Conservation (phyloP, 805 yeast genomes). For the Saccharomycopsis sp. region DNA sequence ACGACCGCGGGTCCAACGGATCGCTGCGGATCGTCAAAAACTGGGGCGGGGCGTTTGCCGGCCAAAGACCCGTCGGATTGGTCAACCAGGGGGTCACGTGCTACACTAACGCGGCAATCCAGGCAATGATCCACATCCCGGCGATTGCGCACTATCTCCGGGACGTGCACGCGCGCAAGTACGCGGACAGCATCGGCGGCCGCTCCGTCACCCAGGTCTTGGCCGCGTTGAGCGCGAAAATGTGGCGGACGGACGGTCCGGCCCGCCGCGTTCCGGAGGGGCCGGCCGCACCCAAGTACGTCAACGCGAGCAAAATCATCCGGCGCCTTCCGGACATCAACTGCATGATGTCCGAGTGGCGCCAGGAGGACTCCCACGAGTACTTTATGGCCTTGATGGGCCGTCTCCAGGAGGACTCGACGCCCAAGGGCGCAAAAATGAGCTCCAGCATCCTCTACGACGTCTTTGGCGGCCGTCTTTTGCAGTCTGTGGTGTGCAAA, state of each 20-base stretch:
- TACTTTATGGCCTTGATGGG: slow-evolving; percentile 89
- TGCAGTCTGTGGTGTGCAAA: slow-evolving; percentile 79
- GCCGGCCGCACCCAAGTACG: slow-evolving; percentile 38
- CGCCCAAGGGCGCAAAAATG: slow-evolving; percentile 83
- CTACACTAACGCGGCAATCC: slow-evolving; percentile 93
- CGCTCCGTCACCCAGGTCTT: slow-evolving; percentile 58
- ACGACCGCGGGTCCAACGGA: slow-evolving; percentile 59
- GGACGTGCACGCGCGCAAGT: slow-evolving; percentile 50
- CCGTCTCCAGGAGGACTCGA: slow-evolving; percentile 83
- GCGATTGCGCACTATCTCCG: slow-evolving; percentile 78
- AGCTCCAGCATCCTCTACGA: slow-evolving; percentile 81
- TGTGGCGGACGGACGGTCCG: slow-evolving; percentile 42
- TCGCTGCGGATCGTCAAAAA: slow-evolving; percentile 57
- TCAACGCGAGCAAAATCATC: slow-evolving; percentile 73
- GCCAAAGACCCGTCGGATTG: slow-evolving; percentile 57
- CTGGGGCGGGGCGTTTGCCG: slow-evolving; percentile 52
- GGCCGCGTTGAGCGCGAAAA: slow-evolving; percentile 60
- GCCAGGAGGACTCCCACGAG: slow-evolving; percentile 97
- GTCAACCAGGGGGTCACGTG: slow-evolving; percentile 93
- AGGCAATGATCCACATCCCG: slow-evolving; percentile 84
- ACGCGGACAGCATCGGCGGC: slow-evolving; percentile 38
- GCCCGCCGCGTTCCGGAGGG: not conserved
- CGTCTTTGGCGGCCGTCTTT: slow-evolving; percentile 85
- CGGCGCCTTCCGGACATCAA: slow-evolving; percentile 73
- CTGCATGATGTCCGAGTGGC: slow-evolving; percentile 96